These are phyloP conservation scores for Jamesozyma lodderae DNA, from an alignment of 805 yeast genomes.

Conservation along the genomic window DNA sequence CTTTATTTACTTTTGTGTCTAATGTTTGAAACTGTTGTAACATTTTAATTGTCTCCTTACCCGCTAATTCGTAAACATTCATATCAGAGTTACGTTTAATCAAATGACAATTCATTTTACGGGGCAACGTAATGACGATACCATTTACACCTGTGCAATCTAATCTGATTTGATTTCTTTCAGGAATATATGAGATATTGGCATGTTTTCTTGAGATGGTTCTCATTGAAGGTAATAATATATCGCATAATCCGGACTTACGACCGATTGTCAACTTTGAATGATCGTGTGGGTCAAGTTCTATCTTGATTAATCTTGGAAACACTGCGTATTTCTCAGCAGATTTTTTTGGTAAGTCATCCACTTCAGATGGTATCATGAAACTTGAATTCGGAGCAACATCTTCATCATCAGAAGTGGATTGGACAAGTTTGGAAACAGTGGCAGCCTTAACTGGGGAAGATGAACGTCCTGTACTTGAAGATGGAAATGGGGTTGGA, in stretches of 20 bases:
- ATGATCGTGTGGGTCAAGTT: slow-evolving; percentile 14
- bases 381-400: slow-evolving; percentile 3
- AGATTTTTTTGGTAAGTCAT: not conserved
- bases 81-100: slow-evolving; percentile 15
- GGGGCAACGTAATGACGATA: slow-evolving; percentile 54
- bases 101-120: slow-evolving; percentile 29
- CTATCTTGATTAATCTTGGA: slow-evolving; percentile 7
- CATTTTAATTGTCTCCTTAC: slow-evolving; percentile 5
- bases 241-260: slow-evolving; percentile 21
- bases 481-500: slow-evolving; percentile 70
- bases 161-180: slow-evolving; percentile 38
- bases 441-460: slow-evolving; percentile 25
- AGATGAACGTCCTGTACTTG: slow-evolving; percentile 38
- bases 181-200: slow-evolving; percentile 33
- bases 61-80: slow-evolving; percentile 21
- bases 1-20: slow-evolving; percentile 6
- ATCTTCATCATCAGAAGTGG: not conserved
- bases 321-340: not conserved
- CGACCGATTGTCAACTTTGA: slow-evolving; percentile 26
- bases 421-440: not conserved
- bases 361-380: not conserved
- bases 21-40: slow-evolving; percentile 4
- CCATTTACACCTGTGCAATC: slow-evolving; percentile 83
- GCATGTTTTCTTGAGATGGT: slow-evolving; percentile 29
- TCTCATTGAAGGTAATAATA: slow-evolving; percentile 25